These are phyloP conservation scores for Epichloe aotearoae DNA, from an alignment of 2,329 filamentous ascomycete genomes.

Conservation along the genomic window DNA sequence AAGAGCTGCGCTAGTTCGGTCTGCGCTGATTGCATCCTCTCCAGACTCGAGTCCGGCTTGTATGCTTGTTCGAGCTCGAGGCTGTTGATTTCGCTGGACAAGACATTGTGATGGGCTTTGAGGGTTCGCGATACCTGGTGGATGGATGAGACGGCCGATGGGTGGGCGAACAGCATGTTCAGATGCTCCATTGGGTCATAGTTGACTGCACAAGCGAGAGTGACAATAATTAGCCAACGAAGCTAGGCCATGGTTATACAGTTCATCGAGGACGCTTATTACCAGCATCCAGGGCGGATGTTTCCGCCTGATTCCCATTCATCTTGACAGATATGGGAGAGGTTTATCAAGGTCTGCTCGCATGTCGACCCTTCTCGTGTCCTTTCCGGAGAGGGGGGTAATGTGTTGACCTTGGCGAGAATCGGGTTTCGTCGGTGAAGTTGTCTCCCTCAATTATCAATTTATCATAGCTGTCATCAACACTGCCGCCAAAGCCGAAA, in stretches of 20 bases:
- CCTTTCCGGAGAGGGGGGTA: too few relatives aligned
- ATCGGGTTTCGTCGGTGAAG: background rate
- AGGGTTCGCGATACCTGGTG: constrained; percentile 61
- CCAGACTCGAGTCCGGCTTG: constrained; percentile 74
- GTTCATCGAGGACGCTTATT: constrained; percentile 15
- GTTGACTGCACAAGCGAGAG: constrained; percentile 35
- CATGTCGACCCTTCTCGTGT: background rate
- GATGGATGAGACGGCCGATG: constrained; percentile 70
- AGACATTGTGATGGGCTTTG: constrained; percentile 62
- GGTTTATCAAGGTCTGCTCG: background rate
- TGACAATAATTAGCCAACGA: background rate
- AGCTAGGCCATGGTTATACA: background rate
- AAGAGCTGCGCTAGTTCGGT: constrained; percentile 81
- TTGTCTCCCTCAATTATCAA: background rate
- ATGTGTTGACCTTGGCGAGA: too few relatives aligned
- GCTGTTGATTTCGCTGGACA: constrained; percentile 62
- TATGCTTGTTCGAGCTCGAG: constrained; percentile 70
- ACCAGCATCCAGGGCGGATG: constrained; percentile 33
- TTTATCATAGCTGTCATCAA: too few relatives aligned
- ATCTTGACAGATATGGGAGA: constrained; percentile 14
- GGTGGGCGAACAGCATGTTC: constrained; percentile 85
- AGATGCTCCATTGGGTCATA: constrained; percentile 91
- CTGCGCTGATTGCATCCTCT: constrained; percentile 84
- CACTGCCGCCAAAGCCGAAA: background rate
- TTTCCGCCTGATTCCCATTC: constrained; percentile 25